A percentile compares a stretch with the other conserved stretches of the same genome.
Evolutionary conservation across 192 early-diverging fungal species (phyloP).

Genomic region (Coemansia sp.): DNA sequence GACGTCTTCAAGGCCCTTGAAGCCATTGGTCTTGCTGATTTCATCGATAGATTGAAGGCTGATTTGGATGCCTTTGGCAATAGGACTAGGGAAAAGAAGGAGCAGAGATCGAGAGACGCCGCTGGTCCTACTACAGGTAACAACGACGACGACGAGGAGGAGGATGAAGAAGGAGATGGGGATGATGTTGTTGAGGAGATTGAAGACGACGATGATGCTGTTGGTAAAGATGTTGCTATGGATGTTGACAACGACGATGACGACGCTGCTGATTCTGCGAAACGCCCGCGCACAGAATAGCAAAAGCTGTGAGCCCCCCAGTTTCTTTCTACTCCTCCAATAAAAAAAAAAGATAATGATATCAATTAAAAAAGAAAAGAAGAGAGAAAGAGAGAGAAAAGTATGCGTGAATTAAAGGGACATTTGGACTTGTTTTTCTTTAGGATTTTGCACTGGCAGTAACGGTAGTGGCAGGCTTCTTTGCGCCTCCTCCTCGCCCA

Average conservation of each 20-base stretch:
- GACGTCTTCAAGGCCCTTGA: constrained; percentile 48
- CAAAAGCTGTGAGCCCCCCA: background rate
- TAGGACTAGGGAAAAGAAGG: constrained; percentile 38
- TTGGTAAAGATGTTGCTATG: background rate
- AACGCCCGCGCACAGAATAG: constrained; percentile 18
- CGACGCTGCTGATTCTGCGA: background rate
- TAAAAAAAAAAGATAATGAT: background rate
- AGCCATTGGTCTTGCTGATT: constrained; percentile 42
- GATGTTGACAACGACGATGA: constrained; percentile 17
- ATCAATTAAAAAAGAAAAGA: background rate
- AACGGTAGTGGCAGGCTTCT: background rate
- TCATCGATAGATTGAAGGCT: constrained; percentile 29
- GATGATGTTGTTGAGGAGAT: constrained; percentile 5
- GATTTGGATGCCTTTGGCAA: constrained; percentile 27
- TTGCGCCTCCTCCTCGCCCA: background rate
- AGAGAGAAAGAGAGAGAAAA: background rate
- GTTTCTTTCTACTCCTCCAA: background rate
- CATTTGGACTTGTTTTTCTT: no score
- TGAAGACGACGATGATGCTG: constrained; percentile 10
- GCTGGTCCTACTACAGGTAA: background rate
- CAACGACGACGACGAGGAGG: constrained; percentile 7
- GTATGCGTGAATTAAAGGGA: no score
- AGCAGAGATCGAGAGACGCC: constrained; percentile 16
- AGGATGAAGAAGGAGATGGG: constrained; percentile 12
- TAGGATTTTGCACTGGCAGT: background rate